Conservation (phyloP, 306 rosid species). For the Citrullus colocynthis region DNA sequence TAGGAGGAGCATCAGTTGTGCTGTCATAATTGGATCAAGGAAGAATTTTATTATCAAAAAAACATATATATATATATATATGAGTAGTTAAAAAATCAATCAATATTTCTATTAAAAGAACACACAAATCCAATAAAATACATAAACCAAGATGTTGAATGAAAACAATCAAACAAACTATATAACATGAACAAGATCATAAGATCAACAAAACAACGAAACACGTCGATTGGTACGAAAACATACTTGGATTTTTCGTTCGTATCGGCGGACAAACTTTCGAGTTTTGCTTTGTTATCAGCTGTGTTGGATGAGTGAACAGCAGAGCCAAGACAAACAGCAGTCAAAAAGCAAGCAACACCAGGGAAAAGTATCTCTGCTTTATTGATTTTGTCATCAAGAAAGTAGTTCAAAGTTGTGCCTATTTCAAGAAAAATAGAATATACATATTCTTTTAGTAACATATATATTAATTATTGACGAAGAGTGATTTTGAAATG, state of each 20-base stretch:
- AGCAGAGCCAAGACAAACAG: constrained; percentile 2
- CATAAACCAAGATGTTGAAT: neutral
- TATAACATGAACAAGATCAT: neutral
- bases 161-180: neutral
- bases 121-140: neutral
- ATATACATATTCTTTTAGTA: neutral
- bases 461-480: too few relatives aligned
- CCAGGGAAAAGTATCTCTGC: constrained; percentile 3
- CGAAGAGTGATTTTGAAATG: too few relatives aligned
- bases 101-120: neutral
- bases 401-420: neutral
- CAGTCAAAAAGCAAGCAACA: constrained; percentile 1
- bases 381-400: constrained; percentile 1
- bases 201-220: neutral
- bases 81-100: neutral
- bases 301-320: constrained; percentile 1
- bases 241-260: neutral
- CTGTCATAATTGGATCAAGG: neutral
- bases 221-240: neutral
- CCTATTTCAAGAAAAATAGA: neutral
- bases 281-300: neutral
- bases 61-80: neutral
- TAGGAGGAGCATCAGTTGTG: neutral
- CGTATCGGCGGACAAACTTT: neutral
- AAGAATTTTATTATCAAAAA: neutral